Evolutionary conservation across 2,329 filamentous ascomycete genomes (phyloP), one percentile per base, ranked within the genome.

Genomic region (Calonectria naviculata): DNA sequence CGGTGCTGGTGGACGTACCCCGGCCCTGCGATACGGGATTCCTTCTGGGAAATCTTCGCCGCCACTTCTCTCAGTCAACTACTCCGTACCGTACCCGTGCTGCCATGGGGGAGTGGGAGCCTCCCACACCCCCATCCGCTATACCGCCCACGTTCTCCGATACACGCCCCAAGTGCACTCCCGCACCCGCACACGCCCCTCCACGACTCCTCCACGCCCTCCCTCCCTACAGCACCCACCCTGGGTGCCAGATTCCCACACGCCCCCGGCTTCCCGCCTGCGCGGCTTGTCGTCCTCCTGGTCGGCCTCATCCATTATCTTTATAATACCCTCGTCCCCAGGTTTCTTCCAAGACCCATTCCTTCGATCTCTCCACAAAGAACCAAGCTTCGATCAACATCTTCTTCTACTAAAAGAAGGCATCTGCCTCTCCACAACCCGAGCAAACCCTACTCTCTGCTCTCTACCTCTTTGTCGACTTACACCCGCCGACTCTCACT

Each of bases 321-420:
- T 76, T 78, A 78, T 78, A 78, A 74, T 71, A 68, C 71, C 75
- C 75, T 49, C 72, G 71, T 78, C 76, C 76, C 76, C 76, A 69
- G 76, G 72, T 73, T 74, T 67, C 54, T 72, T 67, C 65, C 46
- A 65, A 71, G 67, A 65, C 66, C 73, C 71, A 65, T 68, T 72
- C 58, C 63, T 38, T 58, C 47, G 46, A 75, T 72, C 74, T 72
- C 52, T 75, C 72, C 63, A 76, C 69, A 71, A 72, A 73, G 67
- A 76, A 68, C 44, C 71, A 67, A 72, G 38, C 60, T 65, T 74
- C 68, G 64, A 75, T 72, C 62, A 70, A 56, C 67, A 67, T 63
- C 68, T 41, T 72, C 68, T 47, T 47, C 62, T 71, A 63, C 71
- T 36, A 73, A 70, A 21, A 72, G 47, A 67, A 52, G 49, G 47